Percentiles rank a stretch among this genome's conserved stretches.
Evolutionary conservation across 2,329 filamentous ascomycete species (phyloP).

Genomic region (Trichoderma lentiforme): DNA sequence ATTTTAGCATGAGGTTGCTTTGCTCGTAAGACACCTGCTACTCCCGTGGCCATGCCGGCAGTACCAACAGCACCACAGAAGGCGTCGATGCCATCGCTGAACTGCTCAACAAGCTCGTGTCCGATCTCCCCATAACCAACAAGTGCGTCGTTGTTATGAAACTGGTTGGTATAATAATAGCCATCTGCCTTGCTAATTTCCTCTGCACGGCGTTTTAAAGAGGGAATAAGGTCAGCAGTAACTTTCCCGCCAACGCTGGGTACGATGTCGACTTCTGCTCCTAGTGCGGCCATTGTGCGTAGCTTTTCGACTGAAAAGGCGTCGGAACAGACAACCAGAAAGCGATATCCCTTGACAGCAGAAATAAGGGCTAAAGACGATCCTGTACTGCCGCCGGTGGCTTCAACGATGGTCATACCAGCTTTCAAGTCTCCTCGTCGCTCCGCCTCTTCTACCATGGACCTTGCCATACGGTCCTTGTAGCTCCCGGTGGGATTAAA

Average conservation of each 20-base stretch:
- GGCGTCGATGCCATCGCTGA: constrained; percentile 15
- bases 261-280: constrained; percentile 17
- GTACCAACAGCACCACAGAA: constrained; percentile 20
- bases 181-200: neutral
- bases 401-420: constrained; percentile 2
- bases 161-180: constrained; percentile 16
- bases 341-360: neutral
- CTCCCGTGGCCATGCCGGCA: constrained; percentile 19
- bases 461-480: neutral
- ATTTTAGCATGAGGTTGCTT: neutral
- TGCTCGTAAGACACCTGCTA: neutral
- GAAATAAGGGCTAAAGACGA: neutral
- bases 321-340: neutral
- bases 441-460: constrained; percentile 1
- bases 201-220: neutral
- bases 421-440: neutral
- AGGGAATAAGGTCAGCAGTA: constrained; percentile 17
- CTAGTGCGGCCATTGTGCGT: constrained; percentile 19
- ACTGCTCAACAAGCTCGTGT: constrained; percentile 6
- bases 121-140: constrained; percentile 18
- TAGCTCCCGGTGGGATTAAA: neutral
- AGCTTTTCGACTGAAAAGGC: constrained; percentile 19
- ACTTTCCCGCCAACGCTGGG: constrained; percentile 14
- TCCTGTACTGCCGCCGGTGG: constrained; percentile 2
- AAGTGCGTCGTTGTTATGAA: constrained; percentile 18